A percentile compares a stretch with the other conserved stretches of the same genome.
phyloP scores from a whole-genome alignment of 2,329 filamentous ascomycete species.

The Aspergillus sp. region DNA sequence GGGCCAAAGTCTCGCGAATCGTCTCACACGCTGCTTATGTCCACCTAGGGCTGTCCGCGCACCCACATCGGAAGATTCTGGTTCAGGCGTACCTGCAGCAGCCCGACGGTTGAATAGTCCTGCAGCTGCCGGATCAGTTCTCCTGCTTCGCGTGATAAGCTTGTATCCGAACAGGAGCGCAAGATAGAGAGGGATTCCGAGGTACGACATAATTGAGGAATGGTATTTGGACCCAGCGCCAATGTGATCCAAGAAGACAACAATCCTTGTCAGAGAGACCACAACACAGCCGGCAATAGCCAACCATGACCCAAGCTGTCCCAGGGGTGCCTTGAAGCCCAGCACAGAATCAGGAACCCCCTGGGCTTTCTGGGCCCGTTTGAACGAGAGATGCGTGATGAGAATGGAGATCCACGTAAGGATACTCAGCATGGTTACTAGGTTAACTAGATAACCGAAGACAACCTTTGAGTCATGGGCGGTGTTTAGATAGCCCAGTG shows the following conservation, averaged over 20 bases:
- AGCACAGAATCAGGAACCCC: slow-evolving; percentile 47
- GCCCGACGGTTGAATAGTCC: slow-evolving; percentile 49
- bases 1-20: background rate
- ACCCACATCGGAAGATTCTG: background rate
- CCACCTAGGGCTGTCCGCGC: background rate
- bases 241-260: slow-evolving; percentile 53
- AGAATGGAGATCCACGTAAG: slow-evolving; percentile 61
- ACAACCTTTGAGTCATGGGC: slow-evolving; percentile 47
- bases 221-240: slow-evolving; percentile 54
- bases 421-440: slow-evolving; percentile 58
- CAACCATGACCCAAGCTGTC: slow-evolving; percentile 57
- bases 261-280: slow-evolving; percentile 74
- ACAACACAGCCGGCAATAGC: slow-evolving; percentile 62
- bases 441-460: slow-evolving; percentile 58
- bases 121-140: slow-evolving; percentile 48
- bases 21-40: background rate
- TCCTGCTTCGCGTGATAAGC: slow-evolving; percentile 45
- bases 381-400: slow-evolving; percentile 58
- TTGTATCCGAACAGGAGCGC: slow-evolving; percentile 61
- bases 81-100: background rate
- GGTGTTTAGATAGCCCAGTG: slow-evolving; percentile 60
- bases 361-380: slow-evolving; percentile 54
- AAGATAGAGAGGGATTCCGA: slow-evolving; percentile 67
- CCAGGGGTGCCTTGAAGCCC: slow-evolving; percentile 61
- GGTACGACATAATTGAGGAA: slow-evolving; percentile 62